A percentile compares a stretch with the other conserved stretches of the same genome.
These are phyloP conservation scores for Oldenlandia corymbosa DNA, from an alignment of 257 asterid genomes.

Conservation along the genomic window DNA sequence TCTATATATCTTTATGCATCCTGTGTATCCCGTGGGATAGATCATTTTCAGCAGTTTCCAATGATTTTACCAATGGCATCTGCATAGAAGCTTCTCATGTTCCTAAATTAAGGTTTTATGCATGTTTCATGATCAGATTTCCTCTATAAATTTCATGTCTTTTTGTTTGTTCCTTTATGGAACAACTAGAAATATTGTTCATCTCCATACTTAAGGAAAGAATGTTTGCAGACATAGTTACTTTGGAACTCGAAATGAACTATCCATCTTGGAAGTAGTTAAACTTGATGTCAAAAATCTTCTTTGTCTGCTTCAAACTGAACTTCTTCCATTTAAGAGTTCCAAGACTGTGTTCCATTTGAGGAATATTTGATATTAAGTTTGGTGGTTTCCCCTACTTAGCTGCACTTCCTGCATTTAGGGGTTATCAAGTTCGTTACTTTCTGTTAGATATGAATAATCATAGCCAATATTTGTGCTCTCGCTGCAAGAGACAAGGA, in stretches of 20 bases:
- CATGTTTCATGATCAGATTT: neutral
- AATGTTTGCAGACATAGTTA: neutral
- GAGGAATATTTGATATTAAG: neutral
- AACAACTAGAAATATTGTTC: neutral
- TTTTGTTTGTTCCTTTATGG: neutral
- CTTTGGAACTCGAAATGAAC: neutral
- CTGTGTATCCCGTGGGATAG: too few relatives aligned
- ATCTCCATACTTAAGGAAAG: neutral
- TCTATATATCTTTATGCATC: neutral
- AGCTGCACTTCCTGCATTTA: neutral
- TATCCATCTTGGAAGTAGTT: neutral
- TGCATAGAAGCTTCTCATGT: neutral
- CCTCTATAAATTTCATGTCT: neutral
- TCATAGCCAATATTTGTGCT: neutral
- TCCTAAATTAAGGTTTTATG: too few relatives aligned
- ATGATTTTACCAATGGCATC: neutral
- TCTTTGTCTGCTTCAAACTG: neutral
- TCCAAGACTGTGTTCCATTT: neutral
- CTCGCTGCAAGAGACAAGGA: neutral
- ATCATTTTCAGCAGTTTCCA: neutral
- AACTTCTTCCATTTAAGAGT: neutral
- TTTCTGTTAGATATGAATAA: neutral
- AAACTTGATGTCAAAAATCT: neutral
- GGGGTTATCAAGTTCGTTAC: neutral
- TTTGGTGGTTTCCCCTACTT: neutral